Evolutionary conservation across 1,139 yeast species (phyloP).

Genomic region (Saccharomyces hybrid): DNA sequence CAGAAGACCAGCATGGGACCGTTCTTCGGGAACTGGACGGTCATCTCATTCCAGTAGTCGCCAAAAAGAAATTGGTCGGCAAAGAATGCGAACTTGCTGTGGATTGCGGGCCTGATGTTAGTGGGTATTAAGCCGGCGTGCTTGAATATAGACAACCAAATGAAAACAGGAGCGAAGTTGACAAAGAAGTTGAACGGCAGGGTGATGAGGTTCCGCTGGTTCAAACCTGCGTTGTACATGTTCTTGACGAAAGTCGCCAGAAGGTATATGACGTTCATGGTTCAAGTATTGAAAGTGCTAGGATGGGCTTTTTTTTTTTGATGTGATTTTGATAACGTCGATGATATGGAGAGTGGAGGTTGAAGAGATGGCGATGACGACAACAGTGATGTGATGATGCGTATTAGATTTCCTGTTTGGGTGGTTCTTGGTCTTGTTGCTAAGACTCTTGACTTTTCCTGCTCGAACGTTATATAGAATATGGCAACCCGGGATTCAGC

Average conservation of each 20-base stretch:
- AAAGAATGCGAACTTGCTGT: slow-evolving; percentile 27
- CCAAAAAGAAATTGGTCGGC: slow-evolving; percentile 27
- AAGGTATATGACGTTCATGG: neutral
- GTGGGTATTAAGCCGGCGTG: slow-evolving; percentile 55
- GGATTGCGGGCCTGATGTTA: slow-evolving; percentile 47
- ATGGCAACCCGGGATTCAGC: too few species aligned
- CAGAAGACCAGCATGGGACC: neutral
- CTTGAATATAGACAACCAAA: slow-evolving; percentile 54
- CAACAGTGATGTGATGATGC: neutral
- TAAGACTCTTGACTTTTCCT: too few species aligned
- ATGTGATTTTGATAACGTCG: neutral
- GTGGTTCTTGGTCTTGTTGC: too few species aligned
- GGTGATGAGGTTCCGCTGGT: slow-evolving; percentile 35
- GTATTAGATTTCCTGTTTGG: too few species aligned
- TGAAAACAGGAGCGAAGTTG: slow-evolving; percentile 47
- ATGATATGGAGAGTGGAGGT: neutral
- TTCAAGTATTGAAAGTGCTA: neutral
- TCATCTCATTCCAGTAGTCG: slow-evolving; percentile 25
- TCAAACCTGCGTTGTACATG: slow-evolving; percentile 23
- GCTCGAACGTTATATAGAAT: too few species aligned
- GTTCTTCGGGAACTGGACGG: slow-evolving; percentile 10
- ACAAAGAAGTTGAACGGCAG: slow-evolving; percentile 39
- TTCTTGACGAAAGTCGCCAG: slow-evolving; percentile 12
- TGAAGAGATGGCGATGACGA: neutral
- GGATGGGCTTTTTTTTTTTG: too few species aligned